Percentiles rank a stretch among this genome's conserved stretches.
Evolutionary conservation across 2,329 filamentous ascomycete genomes (phyloP).

Genomic region (Fusarium beomiforme): DNA sequence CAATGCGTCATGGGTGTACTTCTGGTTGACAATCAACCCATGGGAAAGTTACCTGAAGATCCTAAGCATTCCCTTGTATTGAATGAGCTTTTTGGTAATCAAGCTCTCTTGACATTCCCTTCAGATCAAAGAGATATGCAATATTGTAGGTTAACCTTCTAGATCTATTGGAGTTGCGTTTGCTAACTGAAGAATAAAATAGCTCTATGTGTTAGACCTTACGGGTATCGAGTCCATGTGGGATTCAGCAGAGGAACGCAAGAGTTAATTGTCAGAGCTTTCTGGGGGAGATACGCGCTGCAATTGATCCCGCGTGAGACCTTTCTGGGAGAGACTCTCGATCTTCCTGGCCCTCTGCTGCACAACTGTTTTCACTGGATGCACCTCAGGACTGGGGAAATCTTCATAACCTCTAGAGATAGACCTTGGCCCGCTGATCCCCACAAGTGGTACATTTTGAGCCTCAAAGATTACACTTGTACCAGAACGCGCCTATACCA

Average conservation of each 20-base stretch:
- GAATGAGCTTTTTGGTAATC: conserved; percentile 63
- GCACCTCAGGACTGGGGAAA: conserved; percentile 29
- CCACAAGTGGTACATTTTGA: conserved; percentile 23
- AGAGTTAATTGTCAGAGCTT: conserved; percentile 43
- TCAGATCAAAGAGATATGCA: conserved; percentile 64
- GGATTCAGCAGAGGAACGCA: conserved; percentile 40
- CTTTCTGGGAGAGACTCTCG: conserved; percentile 40
- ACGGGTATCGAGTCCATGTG: conserved; percentile 63
- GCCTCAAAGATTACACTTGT: conserved; percentile 19
- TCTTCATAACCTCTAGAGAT: conserved; percentile 31
- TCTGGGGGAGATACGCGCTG: conserved; percentile 22
- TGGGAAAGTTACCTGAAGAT: conserved; percentile 60
- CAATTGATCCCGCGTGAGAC: conserved; percentile 34
- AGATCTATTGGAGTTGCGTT: too few relatives aligned
- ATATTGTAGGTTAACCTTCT: conserved; percentile 45
- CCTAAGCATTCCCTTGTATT: conserved; percentile 54
- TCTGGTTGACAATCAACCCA: conserved; percentile 48
- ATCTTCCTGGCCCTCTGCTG: conserved; percentile 62
- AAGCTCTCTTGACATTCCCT: conserved; percentile 61
- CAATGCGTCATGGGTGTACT: conserved; percentile 45
- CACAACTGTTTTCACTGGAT: conserved; percentile 68
- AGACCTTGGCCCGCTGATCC: conserved; percentile 29
- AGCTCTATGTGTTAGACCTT: conserved; percentile 17
- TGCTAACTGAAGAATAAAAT: not conserved
- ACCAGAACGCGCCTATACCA: not conserved